Evolutionary conservation across 805 yeast species (phyloP), one percentile per base, ranked within the genome.

Genomic region (Geotrichum ghanense): DNA sequence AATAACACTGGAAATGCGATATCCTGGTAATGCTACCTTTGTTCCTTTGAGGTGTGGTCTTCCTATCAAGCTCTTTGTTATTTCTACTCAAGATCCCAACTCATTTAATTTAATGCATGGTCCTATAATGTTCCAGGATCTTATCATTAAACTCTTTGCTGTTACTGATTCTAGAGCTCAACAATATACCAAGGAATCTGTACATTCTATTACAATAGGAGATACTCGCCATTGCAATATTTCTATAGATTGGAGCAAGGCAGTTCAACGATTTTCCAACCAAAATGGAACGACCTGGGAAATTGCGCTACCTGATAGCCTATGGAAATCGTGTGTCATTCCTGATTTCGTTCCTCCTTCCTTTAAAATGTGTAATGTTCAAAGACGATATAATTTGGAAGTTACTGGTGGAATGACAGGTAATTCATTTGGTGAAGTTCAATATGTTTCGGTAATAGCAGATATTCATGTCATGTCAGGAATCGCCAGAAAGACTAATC

Each of bases 311-410:
- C 51, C 53, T 6, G 43, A 45, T 3, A 20, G 10, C 4, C 23
- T 67, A 47, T 72, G 64, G 49, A 53, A 62, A 22, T 67, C 66
- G 50, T 69, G 75, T 40, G 57, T 63, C 2, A 50, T 76, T 16
- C 81, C 83, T 0, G 71, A 68, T 42, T 53, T 66, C 39, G 61
- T 74, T 3, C 63, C 78, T 2, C 83, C 85, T 1, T 60, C 74
- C 17, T 81, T 81, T 57, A 60, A 57, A 22, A 71, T 79, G 3
- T 78, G 84, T 54, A 79, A 78, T 54, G 68, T 81, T 20, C 56
- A 64, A 9, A 65, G 83, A 34, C 52, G 49, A n/a, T 76, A 77
- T 54, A 51, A 54, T 3, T 45, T 75, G 37, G 58, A 54, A 34
- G 54, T 73, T 10, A 51, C 53, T 1, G 66, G 60, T 3, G 69